A percentile compares a stretch with the other conserved stretches of the same genome.
Conservation (phyloP, 2,329 filamentous ascomycete species). For the Didymella pinodella region DNA sequence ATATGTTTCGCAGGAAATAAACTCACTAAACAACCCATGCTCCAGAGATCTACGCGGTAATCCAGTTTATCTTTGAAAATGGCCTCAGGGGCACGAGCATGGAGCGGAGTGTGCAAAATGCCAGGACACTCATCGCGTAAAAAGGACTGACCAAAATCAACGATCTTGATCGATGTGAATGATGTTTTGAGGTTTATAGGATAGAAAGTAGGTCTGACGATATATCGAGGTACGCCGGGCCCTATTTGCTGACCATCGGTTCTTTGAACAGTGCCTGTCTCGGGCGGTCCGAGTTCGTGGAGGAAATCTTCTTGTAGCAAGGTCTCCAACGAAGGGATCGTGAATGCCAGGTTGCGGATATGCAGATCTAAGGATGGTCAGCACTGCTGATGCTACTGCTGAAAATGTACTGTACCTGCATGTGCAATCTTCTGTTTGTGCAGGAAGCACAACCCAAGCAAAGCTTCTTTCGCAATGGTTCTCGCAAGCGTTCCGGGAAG, state of each 20-base stretch:
- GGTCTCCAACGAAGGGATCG: constrained; percentile 27
- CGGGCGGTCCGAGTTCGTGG: constrained; percentile 27
- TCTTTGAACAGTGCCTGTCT: constrained; percentile 26
- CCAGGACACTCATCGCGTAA: constrained; percentile 40
- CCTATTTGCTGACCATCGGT: constrained; percentile 30
- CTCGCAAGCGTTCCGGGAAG: constrained; percentile 52
- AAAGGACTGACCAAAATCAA: constrained; percentile 54
- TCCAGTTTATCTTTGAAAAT: constrained; percentile 50
- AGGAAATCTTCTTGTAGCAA: constrained; percentile 30
- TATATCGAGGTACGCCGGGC: constrained; percentile 30
- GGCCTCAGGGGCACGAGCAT: constrained; percentile 50
- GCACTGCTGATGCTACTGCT: too few species aligned
- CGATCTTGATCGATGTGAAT: constrained; percentile 23
- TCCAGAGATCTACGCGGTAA: constrained; percentile 52
- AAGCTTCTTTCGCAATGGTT: constrained; percentile 38
- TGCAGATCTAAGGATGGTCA: constrained; percentile 33
- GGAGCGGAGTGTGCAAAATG: constrained; percentile 41
- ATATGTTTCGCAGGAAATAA: neutral
- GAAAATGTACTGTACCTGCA: neutral
- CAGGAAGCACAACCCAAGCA: constrained; percentile 30
- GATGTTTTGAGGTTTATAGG: neutral
- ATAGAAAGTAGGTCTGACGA: constrained; percentile 27
- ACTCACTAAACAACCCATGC: constrained; percentile 50
- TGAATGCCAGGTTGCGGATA: constrained; percentile 37
- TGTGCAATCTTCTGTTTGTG: constrained; percentile 32